Percentiles rank a stretch among this genome's conserved stretches.
Conservation (phyloP, 345 rosid genomes). For the Euphorbia pulcherrima region DNA sequence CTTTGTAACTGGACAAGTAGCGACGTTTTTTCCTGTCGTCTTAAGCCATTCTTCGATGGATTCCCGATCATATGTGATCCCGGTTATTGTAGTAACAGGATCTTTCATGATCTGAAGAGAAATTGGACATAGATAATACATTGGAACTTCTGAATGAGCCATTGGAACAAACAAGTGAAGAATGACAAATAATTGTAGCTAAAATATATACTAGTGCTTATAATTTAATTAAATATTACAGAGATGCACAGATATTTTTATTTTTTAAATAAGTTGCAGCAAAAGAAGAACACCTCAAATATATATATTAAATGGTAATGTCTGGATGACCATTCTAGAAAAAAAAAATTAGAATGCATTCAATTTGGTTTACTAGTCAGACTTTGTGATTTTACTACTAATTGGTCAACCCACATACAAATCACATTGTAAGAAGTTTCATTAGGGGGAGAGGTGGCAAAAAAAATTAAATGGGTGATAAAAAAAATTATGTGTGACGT, state of each 20-base stretch:
- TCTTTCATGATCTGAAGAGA: conserved; percentile 58
- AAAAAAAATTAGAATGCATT: background rate
- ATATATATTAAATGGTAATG: background rate
- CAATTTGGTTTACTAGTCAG: background rate
- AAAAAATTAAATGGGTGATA: background rate
- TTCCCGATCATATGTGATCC: conserved; percentile 56
- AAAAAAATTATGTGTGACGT: too few species aligned
- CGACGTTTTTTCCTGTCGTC: conserved; percentile 16
- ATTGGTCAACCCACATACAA: conserved; percentile 13
- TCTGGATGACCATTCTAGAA: conserved; percentile 14
- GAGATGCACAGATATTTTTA: background rate
- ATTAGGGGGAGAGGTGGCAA: background rate
- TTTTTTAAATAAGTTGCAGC: too few species aligned
- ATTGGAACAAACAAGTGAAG: conserved; percentile 6
- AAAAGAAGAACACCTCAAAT: background rate
- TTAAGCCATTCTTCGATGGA: conserved; percentile 57
- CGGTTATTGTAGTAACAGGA: conserved; percentile 57
- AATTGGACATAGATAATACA: conserved; percentile 52
- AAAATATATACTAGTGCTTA: background rate
- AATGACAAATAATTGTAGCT: background rate
- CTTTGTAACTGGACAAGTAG: conserved; percentile 51
- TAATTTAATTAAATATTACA: background rate
- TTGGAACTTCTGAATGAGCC: conserved; percentile 48
- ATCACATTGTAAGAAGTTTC: conserved; percentile 10
- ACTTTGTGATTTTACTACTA: background rate